Evolutionary conservation across 129 eudicot genomes (phyloP).

Genomic region (Centrapalus pauciflorus): DNA sequence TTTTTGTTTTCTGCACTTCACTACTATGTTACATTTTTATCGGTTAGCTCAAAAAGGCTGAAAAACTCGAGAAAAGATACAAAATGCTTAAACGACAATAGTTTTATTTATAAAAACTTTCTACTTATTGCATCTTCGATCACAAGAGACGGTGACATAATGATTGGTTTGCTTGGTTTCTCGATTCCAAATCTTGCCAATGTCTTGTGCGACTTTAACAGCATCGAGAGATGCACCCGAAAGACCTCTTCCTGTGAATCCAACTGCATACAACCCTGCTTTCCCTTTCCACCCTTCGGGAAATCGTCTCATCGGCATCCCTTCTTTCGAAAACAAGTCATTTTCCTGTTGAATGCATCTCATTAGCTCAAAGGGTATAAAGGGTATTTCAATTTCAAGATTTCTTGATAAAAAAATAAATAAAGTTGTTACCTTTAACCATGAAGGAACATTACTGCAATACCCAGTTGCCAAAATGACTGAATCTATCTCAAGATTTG

Average conservation of each 20-base stretch:
- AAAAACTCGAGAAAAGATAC: neutral
- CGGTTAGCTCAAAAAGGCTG: slow-evolving; percentile 19
- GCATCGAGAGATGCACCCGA: slow-evolving; percentile 91
- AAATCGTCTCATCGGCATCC: slow-evolving; percentile 60
- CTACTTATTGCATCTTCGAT: slow-evolving; percentile 52
- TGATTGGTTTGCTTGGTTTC: slow-evolving; percentile 67
- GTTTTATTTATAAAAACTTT: slow-evolving; percentile 13
- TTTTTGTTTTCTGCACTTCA: neutral
- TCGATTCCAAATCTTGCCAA: slow-evolving; percentile 73
- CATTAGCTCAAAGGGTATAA: slow-evolving; percentile 20
- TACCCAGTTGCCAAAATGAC: slow-evolving; percentile 93
- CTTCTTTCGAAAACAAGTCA: slow-evolving; percentile 63
- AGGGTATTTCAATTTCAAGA: slow-evolving; percentile 17
- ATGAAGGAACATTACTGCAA: slow-evolving; percentile 93
- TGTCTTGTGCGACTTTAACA: slow-evolving; percentile 67
- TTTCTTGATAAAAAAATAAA: neutral
- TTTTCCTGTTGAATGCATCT: slow-evolving; percentile 45
- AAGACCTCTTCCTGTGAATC: slow-evolving; percentile 83
- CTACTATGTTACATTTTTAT: slow-evolving; percentile 13
- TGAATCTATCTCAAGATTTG: slow-evolving; percentile 66
- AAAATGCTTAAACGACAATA: neutral
- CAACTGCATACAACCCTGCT: slow-evolving; percentile 82
- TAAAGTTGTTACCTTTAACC: slow-evolving; percentile 66
- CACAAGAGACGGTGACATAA: slow-evolving; percentile 48
- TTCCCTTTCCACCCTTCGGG: slow-evolving; percentile 97